Percentiles rank a stretch among this genome's conserved stretches.
These are phyloP conservation scores for Paramecium bursaria DNA, from an alignment of 73 alveolate species.

Conservation along the genomic window DNA sequence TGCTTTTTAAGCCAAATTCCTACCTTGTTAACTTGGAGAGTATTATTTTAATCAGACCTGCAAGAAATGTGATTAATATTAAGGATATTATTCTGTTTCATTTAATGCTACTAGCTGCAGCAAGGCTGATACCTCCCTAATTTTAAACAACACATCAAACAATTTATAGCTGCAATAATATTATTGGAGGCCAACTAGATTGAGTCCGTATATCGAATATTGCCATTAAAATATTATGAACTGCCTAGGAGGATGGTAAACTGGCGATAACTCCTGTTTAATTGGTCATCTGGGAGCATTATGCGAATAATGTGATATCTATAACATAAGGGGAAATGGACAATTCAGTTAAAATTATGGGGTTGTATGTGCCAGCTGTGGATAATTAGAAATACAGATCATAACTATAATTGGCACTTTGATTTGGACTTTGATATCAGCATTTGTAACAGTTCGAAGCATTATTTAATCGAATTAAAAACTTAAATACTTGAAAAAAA, in stretches of 20 bases:
- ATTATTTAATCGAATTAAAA: background rate
- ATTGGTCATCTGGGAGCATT: conserved; percentile 11
- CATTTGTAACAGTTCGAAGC: conserved; percentile 10
- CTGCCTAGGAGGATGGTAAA: conserved; percentile 28
- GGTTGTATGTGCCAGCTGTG: background rate
- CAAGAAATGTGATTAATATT: background rate
- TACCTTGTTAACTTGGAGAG: conserved; percentile 16
- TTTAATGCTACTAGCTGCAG: background rate
- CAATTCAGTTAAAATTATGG: background rate
- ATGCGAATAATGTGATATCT: background rate
- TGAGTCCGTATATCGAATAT: background rate
- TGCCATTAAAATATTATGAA: background rate
- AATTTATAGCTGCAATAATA: background rate
- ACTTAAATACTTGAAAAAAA: background rate
- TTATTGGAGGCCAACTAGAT: conserved; percentile 1
- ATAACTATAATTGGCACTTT: background rate
- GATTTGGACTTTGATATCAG: background rate
- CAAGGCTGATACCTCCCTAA: background rate
- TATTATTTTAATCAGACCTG: conserved; percentile 11
- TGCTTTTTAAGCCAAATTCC: too few relatives aligned
- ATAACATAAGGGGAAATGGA: background rate
- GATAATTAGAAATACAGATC: background rate
- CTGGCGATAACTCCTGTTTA: background rate
- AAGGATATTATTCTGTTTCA: conserved; percentile 2
- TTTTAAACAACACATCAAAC: background rate